Evolutionary conservation across 139 green algal genomes (phyloP), one percentile per base, ranked within the genome.

Genomic region (Picochlorum sp.): DNA sequence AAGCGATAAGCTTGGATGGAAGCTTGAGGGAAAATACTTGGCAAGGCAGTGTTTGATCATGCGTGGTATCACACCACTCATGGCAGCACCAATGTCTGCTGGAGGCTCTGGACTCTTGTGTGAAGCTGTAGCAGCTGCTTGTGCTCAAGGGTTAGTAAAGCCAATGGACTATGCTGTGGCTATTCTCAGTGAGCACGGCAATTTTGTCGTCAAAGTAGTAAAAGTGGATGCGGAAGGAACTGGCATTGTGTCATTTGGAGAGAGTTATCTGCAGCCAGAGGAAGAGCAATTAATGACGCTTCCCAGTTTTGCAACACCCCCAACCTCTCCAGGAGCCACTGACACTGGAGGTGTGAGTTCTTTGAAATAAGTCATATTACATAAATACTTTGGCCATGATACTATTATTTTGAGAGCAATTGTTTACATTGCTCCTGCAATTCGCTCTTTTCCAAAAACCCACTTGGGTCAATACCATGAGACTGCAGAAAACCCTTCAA

Each of bases 81-180:
- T 85, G 57, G 79, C 69, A 30, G 76, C 76, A 20, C 76, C 79
- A 16, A 77, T 80, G 68, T 38, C 38, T 5, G 69, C 62, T n/a
- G 69, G 24, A 49, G 55, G 24, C 21, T 70, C 77, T 4, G 30
- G 45, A 28, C 63, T 83, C 67, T 69, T 83, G 57, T 30, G 26
- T 20, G 60, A 83, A 62, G 77, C 73, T 5, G 66, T 93, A 18
- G 13, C 60, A 20, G 49, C 54, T 38, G 73, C 49, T 49, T 26
- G 0, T 7, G n/a, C 16, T 21, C 44, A 72, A 28, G 67, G 64
- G 6, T 60, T 85, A 44, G 66, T 72, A 11, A 76, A 74, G 58
- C 59, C 81, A 14, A 64, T 74, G 21, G 85, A 93, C 66, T 80
- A 90, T 59, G 82, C 90, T 44, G 85, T 94, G 56, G 71, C 73